phyloP scores from a whole-genome alignment of 345 rosid species.

The Turnera subulata region DNA sequence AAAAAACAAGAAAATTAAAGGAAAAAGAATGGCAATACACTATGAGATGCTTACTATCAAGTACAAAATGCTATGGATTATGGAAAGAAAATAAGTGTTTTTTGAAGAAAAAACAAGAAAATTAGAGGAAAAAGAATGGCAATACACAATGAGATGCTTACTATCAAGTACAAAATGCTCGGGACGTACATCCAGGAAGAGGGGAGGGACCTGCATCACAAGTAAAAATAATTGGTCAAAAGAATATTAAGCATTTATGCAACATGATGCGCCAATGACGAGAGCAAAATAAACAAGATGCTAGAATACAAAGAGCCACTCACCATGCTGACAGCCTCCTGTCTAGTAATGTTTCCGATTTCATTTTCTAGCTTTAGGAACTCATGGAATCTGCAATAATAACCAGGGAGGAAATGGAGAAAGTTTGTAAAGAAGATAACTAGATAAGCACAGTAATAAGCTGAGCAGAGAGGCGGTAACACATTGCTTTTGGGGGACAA shows the following conservation, averaged over 20 bases:
- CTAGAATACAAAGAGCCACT: constrained; percentile 14
- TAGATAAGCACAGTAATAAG: too few species aligned
- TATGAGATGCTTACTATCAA: constrained; percentile 66
- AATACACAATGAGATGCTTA: constrained; percentile 38
- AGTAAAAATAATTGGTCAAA: constrained; percentile 15
- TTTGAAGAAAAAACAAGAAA: too few species aligned
- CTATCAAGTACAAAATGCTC: constrained; percentile 85
- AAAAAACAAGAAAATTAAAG: neutral
- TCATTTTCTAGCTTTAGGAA: constrained; percentile 93
- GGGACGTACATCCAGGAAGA: constrained; percentile 78
- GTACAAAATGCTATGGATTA: constrained; percentile 72
- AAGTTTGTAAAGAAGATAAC: too few species aligned
- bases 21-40: constrained; percentile 4
- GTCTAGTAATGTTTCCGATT: constrained; percentile 92
- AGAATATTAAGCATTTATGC: neutral
- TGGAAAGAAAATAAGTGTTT: neutral
- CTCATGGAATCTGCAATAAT: constrained; percentile 76
- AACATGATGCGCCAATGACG: neutral
- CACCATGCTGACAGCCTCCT: constrained; percentile 99
- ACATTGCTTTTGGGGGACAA: neutral
- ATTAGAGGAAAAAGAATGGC: neutral
- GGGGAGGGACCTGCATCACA: constrained; percentile 74
- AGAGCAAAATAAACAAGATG: neutral
- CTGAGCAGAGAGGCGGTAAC: neutral
- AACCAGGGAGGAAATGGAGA: neutral